Evolutionary conservation across 192 early-diverging fungal species (phyloP), one percentile per base, ranked within the genome.

Genomic region (Umbelopsis sp.): DNA sequence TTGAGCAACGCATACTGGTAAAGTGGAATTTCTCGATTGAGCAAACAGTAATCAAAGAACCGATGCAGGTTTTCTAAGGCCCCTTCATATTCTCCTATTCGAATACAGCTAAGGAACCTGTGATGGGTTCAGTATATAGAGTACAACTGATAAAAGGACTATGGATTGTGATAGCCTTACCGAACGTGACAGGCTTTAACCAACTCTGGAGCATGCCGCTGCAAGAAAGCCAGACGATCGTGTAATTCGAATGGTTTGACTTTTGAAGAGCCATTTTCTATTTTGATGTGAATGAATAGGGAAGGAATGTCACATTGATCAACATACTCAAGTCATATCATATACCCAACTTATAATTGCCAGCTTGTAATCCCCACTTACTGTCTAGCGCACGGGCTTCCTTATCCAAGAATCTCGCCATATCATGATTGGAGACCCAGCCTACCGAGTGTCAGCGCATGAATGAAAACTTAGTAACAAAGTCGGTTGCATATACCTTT

Each of bases 1-100:
- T 82, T 82, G 52, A 85, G 56, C 24, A 81, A 54, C 2, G 80
- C 81, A 70, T 85, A 80, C 21, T 82, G 83, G 49, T 82, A 82
- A 16, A 71, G 20, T 78, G 72, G 29, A 12, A 54, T 70, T 32
- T 74, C 78, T 36, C 74, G 70, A 17, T 67, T 53, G 10, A 54
- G 52, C 41, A 83, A 72, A 22, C 75, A 76, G 43, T 80, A 80
- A 36, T 83, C 81, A 66, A 80, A 83, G 50, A 80, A 83, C 25
- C 72, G 54, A 50, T 83, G 74, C 5, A 83, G 53, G 70, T 74
- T 78, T 14, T 75, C 72, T 52, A 80, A 54, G 5, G 81, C 81
- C 7, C 74, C 76, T 36, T 83, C 81, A 53, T 75, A 83, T 34
- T 83, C 71, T 0, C 76, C 78, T 45, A 52, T 69, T 22, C 80